phyloP scores from a whole-genome alignment of 768 basidiomycete species.

The Lentinula sp. region DNA sequence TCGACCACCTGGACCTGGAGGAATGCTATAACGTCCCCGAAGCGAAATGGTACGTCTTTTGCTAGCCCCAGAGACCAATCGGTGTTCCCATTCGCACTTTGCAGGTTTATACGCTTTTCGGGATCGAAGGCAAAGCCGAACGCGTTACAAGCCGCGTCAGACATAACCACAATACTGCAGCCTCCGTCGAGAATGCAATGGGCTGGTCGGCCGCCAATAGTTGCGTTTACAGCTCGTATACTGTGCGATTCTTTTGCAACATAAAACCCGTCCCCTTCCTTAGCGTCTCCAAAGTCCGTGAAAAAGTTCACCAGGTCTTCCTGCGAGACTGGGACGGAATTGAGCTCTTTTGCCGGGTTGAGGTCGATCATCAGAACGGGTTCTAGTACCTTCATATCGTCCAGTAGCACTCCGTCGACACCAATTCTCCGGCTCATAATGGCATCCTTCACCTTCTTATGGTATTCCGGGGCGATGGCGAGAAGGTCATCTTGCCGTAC shows the following conservation, averaged over 20 bases:
- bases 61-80: slow-evolving; percentile 6
- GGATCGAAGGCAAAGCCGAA: neutral
- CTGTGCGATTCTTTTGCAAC: neutral
- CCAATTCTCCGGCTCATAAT: neutral
- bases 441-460: too few species aligned
- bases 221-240: neutral
- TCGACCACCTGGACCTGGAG: slow-evolving; percentile 10
- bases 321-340: neutral
- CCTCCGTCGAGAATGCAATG: neutral
- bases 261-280: neutral
- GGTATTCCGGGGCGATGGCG: too few species aligned
- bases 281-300: neutral
- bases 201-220: neutral
- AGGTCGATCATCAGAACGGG: neutral
- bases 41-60: slow-evolving; percentile 7
- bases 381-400: neutral
- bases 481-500: too few species aligned
- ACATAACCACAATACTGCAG: neutral
- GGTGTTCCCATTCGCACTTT: neutral
- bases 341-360: neutral
- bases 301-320: neutral
- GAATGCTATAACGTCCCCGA: neutral
- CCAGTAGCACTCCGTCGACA: neutral
- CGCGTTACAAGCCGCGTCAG: neutral
- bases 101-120: neutral